These are phyloP conservation scores for Punica granatum DNA, from an alignment of 345 rosid species.

Conservation along the genomic window DNA sequence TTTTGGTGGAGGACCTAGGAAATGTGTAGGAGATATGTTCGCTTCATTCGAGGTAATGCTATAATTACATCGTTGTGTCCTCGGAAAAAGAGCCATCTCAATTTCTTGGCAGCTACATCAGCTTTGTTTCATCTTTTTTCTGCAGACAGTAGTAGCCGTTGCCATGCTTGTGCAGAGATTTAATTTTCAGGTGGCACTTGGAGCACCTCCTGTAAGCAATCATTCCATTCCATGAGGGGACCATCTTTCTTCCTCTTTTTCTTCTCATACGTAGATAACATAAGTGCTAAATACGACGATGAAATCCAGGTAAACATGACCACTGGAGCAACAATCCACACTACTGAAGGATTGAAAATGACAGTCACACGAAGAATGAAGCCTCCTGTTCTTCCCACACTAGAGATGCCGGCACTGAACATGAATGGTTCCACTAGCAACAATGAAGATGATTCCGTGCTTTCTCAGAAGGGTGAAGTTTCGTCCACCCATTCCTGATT, in stretches of 20 bases:
- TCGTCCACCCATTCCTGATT: constrained; percentile 27
- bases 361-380: constrained; percentile 48
- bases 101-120: not conserved
- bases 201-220: constrained; percentile 73
- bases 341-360: constrained; percentile 71
- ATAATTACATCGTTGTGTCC: not conserved
- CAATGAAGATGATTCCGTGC: constrained; percentile 18
- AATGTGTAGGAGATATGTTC: constrained; percentile 95
- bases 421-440: constrained; percentile 15
- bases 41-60: constrained; percentile 78
- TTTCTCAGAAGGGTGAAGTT: constrained; percentile 37
- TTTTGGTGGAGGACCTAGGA: constrained; percentile 94
- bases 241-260: not conserved
- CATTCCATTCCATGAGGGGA: not conserved
- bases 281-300: not conserved
- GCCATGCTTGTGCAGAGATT: constrained; percentile 87
- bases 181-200: constrained; percentile 66
- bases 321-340: constrained; percentile 95
- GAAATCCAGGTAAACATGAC: constrained; percentile 70
- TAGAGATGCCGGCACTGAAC: constrained; percentile 29
- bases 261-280: not conserved
- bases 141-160: constrained; percentile 70
- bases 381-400: constrained; percentile 38
- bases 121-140: constrained; percentile 6
- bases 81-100: not conserved